Conservation (phyloP, 1,284 basidiomycete genomes). For the Marasmius oreades region DNA sequence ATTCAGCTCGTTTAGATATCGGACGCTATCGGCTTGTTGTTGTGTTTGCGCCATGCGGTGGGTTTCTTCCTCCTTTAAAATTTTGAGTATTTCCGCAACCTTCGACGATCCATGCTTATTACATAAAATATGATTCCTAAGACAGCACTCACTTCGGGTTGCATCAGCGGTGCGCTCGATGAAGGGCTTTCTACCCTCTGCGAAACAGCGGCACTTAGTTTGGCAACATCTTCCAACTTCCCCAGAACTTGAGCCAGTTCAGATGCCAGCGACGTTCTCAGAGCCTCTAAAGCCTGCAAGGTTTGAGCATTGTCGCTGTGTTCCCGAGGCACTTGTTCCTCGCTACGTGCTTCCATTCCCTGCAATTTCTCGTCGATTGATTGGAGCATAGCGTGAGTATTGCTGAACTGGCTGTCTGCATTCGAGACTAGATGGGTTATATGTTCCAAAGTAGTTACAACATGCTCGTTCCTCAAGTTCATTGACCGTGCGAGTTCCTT, state of each 20-base stretch:
- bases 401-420: neutral
- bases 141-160: conserved; percentile 7
- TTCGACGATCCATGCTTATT: conserved; percentile 16
- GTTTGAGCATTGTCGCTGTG: conserved; percentile 14
- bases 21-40: conserved; percentile 66
- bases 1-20: conserved; percentile 74
- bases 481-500: neutral
- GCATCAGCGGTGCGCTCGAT: neutral
- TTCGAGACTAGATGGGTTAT: neutral
- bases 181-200: neutral
- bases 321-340: neutral
- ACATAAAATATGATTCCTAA: conserved; percentile 8
- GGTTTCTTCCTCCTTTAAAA: conserved; percentile 43
- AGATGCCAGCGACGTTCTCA: conserved; percentile 18
- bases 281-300: conserved; percentile 21
- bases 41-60: conserved; percentile 46
- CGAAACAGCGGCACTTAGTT: neutral
- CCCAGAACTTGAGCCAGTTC: conserved; percentile 7
- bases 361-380: neutral
- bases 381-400: neutral
- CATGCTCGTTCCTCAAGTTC: neutral
- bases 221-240: conserved; percentile 3
- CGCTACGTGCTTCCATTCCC: neutral
- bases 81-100: conserved; percentile 40
- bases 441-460: neutral